Conservation (phyloP, 371 early-diverging fungal species). For the Apophysomyces ossiformis region DNA sequence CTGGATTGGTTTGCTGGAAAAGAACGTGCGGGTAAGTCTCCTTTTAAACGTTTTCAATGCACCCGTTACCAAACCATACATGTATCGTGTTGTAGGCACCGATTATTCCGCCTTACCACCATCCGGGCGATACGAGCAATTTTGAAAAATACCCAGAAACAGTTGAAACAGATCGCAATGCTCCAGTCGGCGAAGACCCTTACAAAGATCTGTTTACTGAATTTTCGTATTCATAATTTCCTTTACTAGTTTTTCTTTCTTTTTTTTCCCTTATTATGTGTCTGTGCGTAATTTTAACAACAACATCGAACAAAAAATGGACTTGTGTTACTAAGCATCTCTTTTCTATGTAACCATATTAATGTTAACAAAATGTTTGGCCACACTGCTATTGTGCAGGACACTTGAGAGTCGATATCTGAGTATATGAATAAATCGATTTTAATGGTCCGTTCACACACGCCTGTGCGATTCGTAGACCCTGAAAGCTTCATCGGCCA, state of each 20-base stretch:
- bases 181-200: constrained; percentile 41
- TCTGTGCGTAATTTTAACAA: constrained; percentile 2
- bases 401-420: too few species aligned
- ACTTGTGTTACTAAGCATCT: too few species aligned
- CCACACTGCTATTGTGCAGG: too few species aligned
- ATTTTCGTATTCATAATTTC: constrained; percentile 30
- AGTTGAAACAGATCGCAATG: constrained; percentile 49
- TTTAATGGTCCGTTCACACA: too few species aligned
- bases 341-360: too few species aligned
- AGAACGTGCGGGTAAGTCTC: constrained; percentile 41
- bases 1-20: constrained; percentile 68
- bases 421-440: too few species aligned
- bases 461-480: too few species aligned
- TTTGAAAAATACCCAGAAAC: constrained; percentile 95
- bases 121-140: constrained; percentile 95
- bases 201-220: constrained; percentile 47
- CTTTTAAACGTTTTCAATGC: constrained; percentile 27
- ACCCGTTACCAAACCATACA: neutral
- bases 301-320: neutral
- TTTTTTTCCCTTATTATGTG: constrained; percentile 50
- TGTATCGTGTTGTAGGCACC: constrained; percentile 63
- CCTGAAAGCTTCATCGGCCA: too few species aligned
- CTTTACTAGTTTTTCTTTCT: constrained; percentile 55
- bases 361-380: too few species aligned
- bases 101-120: constrained; percentile 84